Evolutionary conservation across 148 eudicot genomes (phyloP).

Genomic region (Vaccinium vitisidaea): DNA sequence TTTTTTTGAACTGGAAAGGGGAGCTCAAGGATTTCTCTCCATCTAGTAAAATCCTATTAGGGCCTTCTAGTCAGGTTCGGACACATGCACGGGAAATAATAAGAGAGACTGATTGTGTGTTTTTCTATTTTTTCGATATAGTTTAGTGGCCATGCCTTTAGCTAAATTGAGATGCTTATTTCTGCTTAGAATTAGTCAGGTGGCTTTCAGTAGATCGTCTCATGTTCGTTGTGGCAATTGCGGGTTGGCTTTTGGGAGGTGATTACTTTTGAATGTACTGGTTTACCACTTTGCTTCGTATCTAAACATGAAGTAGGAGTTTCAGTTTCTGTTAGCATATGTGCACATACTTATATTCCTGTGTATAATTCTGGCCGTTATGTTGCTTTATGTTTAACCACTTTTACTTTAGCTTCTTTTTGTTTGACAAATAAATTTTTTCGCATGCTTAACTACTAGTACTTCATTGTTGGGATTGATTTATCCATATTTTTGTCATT

Average conservation of each 20-base stretch:
- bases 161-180: neutral
- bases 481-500: neutral
- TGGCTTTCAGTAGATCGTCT: neutral
- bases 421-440: neutral
- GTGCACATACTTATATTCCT: neutral
- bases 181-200: neutral
- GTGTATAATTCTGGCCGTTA: neutral
- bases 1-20: neutral
- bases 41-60: neutral
- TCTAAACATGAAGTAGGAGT: neutral
- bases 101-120: neutral
- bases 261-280: neutral
- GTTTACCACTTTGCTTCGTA: neutral
- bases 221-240: neutral
- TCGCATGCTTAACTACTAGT: neutral
- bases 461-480: neutral
- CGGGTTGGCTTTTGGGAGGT: slow-evolving; percentile 1
- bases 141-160: neutral
- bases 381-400: neutral
- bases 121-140: neutral
- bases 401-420: neutral
- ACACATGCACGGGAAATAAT: neutral
- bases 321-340: neutral
- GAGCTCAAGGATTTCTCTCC: neutral
- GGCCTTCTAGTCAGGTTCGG: neutral